Percentiles rank a stretch among this genome's conserved stretches.
These are phyloP conservation scores for Salinomyces thailandicus DNA, from an alignment of 2,329 filamentous ascomycete species.

Conservation along the genomic window DNA sequence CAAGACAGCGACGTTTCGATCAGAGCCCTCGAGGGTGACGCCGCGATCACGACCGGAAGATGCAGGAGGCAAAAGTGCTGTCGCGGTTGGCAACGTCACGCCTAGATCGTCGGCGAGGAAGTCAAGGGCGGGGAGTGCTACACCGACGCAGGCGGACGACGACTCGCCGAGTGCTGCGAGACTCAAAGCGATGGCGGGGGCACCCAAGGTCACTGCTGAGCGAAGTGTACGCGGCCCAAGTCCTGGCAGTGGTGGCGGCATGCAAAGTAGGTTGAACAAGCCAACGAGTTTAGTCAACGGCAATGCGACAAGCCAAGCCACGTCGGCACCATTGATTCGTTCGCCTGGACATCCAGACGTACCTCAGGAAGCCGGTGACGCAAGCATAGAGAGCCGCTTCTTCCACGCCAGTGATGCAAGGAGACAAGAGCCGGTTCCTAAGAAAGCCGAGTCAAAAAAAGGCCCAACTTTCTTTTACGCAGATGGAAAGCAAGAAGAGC, in stretches of 20 bases:
- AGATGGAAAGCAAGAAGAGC: constrained; percentile 37
- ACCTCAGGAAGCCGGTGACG: constrained; percentile 8
- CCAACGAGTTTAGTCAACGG: constrained; percentile 30
- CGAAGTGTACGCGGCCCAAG: constrained; percentile 11
- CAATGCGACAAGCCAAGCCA: constrained; percentile 15
- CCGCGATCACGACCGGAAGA: constrained; percentile 20
- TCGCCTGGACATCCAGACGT: constrained; percentile 25
- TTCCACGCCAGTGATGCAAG: constrained; percentile 77
- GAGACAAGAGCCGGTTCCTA: constrained; percentile 20
- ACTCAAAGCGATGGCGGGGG: constrained; percentile 5
- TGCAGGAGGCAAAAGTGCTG: constrained; percentile 42
- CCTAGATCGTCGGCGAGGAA: constrained; percentile 67
- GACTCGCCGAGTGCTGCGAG: constrained; percentile 10
- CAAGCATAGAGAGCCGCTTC: constrained; percentile 54
- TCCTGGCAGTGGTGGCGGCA: constrained; percentile 5
- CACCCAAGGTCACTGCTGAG: constrained; percentile 8
- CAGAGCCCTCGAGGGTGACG: constrained; percentile 30
- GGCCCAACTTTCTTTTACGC: constrained; percentile 42
- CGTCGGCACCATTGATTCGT: constrained; percentile 26
- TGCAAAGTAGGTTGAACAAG: constrained; percentile 13
- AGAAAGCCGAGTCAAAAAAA: constrained; percentile 33
- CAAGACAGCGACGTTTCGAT: constrained; percentile 3
- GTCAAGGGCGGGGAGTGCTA: constrained; percentile 59
- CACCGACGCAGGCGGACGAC: constrained; percentile 27
- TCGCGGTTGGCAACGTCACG: constrained; percentile 60